Evolutionary conservation across 768 basidiomycete species (phyloP), one percentile per base, ranked within the genome.

Genomic region (Trametes villosa): DNA sequence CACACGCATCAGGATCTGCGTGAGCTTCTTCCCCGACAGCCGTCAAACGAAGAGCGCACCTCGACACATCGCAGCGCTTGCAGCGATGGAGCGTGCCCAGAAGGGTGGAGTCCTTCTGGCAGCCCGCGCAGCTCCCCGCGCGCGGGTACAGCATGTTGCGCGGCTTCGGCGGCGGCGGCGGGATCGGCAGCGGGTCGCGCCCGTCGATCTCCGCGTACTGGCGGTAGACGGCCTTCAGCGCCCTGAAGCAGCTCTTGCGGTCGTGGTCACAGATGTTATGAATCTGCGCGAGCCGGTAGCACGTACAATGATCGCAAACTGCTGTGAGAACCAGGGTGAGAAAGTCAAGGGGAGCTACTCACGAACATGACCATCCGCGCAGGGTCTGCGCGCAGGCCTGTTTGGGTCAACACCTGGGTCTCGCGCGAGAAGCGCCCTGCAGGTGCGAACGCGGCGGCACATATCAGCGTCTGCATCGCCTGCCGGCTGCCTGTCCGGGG

Each of bases 111-210:
- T 67, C 63, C 7, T 26, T 26, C 46, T 53, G 41, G 57, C 66
- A 67, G 12, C 49, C 18, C n/a, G 53, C 53, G 40, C 66, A 67
- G 55, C 66, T 67, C 31, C 60, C 66, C 26, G 57, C 63, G 34
- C 54, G 59, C 9, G 66, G 60, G 47, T 55, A 67, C 24, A 52
- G 18, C 22, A 22, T 18, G 26, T 40, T 42, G 3, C 11, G 11
- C 15, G 41, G 49, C 36, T 53, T 59, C n/a, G 38, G 0, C 17
- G 33, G 45, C 24, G 53, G 48, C 7, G 36, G 26, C 0, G 49
- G 59, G 9, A 9, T 48, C 30, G 22, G 48, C 45, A 22, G 55
- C 44, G 44, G 47, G 15, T 62, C 52, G 11, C 34, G 11, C 15
- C 33, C 31, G 31, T 41, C 33, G 26, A 56, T 24, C 42, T 47